Evolutionary conservation across 1,284 basidiomycete species (phyloP).

Genomic region (Ganoderma multipileum): DNA sequence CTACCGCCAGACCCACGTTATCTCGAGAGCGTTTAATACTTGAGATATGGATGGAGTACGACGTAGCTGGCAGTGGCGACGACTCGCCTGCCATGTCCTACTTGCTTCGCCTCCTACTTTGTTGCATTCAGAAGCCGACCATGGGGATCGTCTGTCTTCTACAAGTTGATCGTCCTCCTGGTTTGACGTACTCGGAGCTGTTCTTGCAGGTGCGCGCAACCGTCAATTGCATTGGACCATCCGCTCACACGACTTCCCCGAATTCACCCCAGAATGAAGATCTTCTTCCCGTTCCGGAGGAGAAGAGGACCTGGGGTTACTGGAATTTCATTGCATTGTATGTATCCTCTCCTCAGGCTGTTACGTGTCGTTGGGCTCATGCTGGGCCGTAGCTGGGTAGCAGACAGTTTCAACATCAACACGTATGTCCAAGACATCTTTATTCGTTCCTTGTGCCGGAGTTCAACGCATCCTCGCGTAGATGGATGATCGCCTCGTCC

Average conservation of each 20-base stretch:
- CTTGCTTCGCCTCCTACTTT: not conserved
- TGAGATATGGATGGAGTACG: slow-evolving; percentile 12
- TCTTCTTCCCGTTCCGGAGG: slow-evolving; percentile 62
- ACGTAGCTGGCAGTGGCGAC: not conserved
- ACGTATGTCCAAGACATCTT: slow-evolving; percentile 55
- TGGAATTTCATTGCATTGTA: slow-evolving; percentile 74
- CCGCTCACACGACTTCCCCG: not conserved
- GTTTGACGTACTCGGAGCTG: slow-evolving; percentile 37
- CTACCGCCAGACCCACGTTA: slow-evolving; percentile 4
- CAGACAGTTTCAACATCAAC: slow-evolving; percentile 84
- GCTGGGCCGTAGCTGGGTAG: slow-evolving; percentile 66
- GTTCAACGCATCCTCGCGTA: slow-evolving; percentile 35
- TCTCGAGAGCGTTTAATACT: slow-evolving; percentile 10
- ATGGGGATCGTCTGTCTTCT: slow-evolving; percentile 33
- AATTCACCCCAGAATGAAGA: slow-evolving; percentile 61
- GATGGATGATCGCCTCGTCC: slow-evolving; percentile 79
- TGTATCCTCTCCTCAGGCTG: slow-evolving; percentile 30
- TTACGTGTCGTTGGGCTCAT: not conserved
- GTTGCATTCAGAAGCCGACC: not conserved
- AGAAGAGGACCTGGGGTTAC: slow-evolving; percentile 64
- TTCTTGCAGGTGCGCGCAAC: slow-evolving; percentile 35
- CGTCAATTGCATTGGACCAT: slow-evolving; percentile 11
- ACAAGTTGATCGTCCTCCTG: slow-evolving; percentile 32
- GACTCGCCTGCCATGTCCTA: slow-evolving; percentile 3
- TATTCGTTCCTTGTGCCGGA: slow-evolving; percentile 6